A percentile compares a stretch with the other conserved stretches of the same genome.
These are phyloP conservation scores for Schizonepeta tenuifolia DNA, from an alignment of 257 asterid genomes.

Conservation along the genomic window DNA sequence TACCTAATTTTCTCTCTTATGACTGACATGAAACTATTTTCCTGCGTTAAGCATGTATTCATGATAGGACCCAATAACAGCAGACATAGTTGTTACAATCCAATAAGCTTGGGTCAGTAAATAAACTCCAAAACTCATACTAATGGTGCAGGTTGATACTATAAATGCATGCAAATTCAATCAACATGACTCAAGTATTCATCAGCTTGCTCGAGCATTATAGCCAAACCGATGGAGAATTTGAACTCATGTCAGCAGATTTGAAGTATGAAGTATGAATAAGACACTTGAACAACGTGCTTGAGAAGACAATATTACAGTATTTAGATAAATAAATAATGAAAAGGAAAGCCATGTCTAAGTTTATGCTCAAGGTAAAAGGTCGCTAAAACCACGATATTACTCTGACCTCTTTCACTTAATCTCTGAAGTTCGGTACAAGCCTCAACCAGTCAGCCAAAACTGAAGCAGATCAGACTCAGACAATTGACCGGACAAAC, in stretches of 20 bases:
- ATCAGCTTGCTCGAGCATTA: background rate
- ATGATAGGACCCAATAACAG: background rate
- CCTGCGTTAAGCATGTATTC: background rate
- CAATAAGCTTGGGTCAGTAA: background rate
- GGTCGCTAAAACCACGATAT: background rate
- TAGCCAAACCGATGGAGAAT: background rate
- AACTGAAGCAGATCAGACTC: background rate
- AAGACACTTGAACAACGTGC: background rate
- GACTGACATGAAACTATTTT: background rate
- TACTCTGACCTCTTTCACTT: slow-evolving; percentile 1
- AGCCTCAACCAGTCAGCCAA: slow-evolving; percentile 4
- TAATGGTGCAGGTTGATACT: background rate
- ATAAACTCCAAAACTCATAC: background rate
- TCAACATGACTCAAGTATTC: background rate
- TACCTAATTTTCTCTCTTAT: background rate
- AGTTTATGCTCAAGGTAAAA: background rate
- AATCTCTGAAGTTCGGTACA: background rate
- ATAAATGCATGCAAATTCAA: background rate
- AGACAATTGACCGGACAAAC: background rate
- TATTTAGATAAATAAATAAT: background rate
- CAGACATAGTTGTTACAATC: background rate
- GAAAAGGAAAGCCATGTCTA: background rate
- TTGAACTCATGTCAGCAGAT: background rate
- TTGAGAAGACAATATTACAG: background rate
- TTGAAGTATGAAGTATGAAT: background rate